Base-by-base conservation (phyloP, 495 filamentous ascomycete genomes). In the Trichoderma virens region DNA sequence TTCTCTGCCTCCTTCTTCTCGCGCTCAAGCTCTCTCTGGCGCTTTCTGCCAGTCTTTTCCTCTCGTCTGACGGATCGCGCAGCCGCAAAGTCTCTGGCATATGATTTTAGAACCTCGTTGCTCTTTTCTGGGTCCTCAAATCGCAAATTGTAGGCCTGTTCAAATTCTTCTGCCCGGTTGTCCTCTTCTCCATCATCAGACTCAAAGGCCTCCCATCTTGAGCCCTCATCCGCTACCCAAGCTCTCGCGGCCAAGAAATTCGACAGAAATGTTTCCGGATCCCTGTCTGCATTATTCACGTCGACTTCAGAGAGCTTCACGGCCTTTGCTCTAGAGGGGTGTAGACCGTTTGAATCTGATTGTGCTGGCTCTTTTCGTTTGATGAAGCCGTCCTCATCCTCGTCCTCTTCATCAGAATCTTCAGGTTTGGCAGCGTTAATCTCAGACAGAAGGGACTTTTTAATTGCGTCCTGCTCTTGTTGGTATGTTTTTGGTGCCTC, bases 101-200 rank as follows among this genome's bases (percentile, higher is more conserved):
- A 93, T 11, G 93, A 91, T 66, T 87, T 85, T 2, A 97, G 73
- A 61, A 88, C 85, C 70, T 96, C 90, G 67, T 97, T 96, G 65
- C 88, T 83, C 67, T 86, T 88, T 68, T 80, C 82, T 0, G 94
- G 92, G 69, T 98, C 89, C 70, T 98, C 94, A 69, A 98, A 98
- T 28, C 94, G 89, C 74, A 97, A 79, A 74, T 98, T 98, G 78
- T 95, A 98, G n/a, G 92, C 93, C 62, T 88, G 83, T 73, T 98
- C 94, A 67, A 92, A 92, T 31, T 84, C 84, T 30, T 98, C 94
- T 38, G 93, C 93, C 16, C 85, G 80, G 60, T 92, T 88, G 32
- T 92, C 89, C 39, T 88, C 88, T 68, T 94, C 89, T 38, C 92
- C 90, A 61, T 93, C 94, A 67, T 98, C 94, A 0, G 91, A 95